These are phyloP conservation scores for Leccinum boreale DNA, from an alignment of 768 basidiomycete species.

Conservation along the genomic window DNA sequence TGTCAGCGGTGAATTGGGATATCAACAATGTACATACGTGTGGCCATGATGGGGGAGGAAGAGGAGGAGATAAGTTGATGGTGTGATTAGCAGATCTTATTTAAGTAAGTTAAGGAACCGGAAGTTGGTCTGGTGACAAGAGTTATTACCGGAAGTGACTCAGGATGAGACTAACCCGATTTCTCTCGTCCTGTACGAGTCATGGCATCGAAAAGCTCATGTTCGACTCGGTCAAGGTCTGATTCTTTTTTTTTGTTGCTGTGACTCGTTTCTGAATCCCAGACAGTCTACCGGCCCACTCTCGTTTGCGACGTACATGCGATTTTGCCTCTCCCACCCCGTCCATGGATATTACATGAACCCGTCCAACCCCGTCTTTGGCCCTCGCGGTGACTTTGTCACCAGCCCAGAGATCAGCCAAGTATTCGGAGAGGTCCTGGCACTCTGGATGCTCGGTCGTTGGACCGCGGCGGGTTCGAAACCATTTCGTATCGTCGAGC, in stretches of 20 bases:
- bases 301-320: conserved; percentile 87
- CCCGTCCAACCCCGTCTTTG: conserved; percentile 71
- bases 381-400: conserved; percentile 85
- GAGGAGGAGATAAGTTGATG: neutral
- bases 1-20: neutral
- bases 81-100: neutral
- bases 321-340: conserved; percentile 85
- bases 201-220: conserved; percentile 58
- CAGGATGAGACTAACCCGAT: conserved; percentile 5
- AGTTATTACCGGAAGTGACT: conserved; percentile 6
- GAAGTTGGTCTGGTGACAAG: neutral
- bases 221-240: conserved; percentile 68
- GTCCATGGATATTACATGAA: conserved; percentile 92
- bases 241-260: neutral
- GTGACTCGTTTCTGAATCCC: neutral
- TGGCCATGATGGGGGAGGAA: conserved; percentile 48
- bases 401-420: conserved; percentile 97
- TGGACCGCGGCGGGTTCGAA: conserved; percentile 58
- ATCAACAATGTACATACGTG: conserved; percentile 45
- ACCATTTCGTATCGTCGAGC: conserved; percentile 73
- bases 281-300: conserved; percentile 83
- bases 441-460: conserved; percentile 79
- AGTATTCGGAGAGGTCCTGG: conserved; percentile 94
- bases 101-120: neutral
- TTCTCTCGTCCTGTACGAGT: neutral